Evolutionary conservation across 345 rosid species (phyloP), one percentile per base, ranked within the genome.

Genomic region (Pugionium cornutum): DNA sequence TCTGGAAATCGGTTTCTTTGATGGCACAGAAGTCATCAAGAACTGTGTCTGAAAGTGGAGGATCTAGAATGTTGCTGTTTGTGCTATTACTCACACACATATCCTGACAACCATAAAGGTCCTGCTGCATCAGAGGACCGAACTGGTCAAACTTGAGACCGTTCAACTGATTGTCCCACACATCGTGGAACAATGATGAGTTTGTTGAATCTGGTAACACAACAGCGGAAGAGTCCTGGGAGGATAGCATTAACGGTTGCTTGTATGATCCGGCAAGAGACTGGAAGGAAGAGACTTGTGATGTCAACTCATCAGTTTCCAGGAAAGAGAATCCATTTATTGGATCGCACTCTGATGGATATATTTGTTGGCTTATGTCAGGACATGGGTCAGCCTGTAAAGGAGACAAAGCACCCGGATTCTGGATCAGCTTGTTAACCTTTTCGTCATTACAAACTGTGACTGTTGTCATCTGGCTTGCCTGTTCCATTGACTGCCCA

Each of bases 1-100:
- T 84, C 43, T 80, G 89, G 62, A 91, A 84, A 65, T 81, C 83
- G 4, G 80, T 73, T 54, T 86, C 94, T 81, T 87, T 86, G 44
- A 89, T 64, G 33, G 84, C 44, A 55, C 96, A 89, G 33, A 85
- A 82, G 39, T 84, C 96, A 41, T 89, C 94, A 52, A 95, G 78
- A 57, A 88, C 81, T 52, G 88, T 69, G 79, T 79, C 83, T 25
- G 97, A 84, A 57, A 86, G 89, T 2, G 91, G 81, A 58, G 89
- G 89, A 70, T 88, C 96, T 8, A 88, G 66, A 39, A 83, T 73
- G 33, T 81, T 72, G 78, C 89, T 84, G 76, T 79, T 83, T 25
- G 90, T 84, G 40, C 79, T 85, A 52, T 82, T 83, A 66, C 95
- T 64, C 67, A 66, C 81, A 18, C 18, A 18, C 18, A 18, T 18